These are phyloP conservation scores for Amaranthus palmeri DNA, from an alignment of 148 eudicot species.

Conservation along the genomic window DNA sequence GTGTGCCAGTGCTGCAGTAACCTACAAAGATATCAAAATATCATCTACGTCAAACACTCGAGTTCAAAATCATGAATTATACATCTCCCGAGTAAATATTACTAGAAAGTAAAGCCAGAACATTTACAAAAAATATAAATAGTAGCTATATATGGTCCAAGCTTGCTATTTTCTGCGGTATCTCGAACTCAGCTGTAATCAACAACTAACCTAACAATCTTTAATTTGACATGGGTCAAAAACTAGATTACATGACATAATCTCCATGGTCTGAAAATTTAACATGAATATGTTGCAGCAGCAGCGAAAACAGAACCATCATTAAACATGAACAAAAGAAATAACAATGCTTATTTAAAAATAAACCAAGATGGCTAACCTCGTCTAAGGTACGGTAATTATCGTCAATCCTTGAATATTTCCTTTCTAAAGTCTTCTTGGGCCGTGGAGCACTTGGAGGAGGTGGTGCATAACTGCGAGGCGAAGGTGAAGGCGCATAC, in stretches of 20 bases:
- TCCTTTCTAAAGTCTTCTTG: constrained; percentile 58
- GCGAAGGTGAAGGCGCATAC: constrained; percentile 2
- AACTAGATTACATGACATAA: not conserved
- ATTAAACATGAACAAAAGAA: not conserved
- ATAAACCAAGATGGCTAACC: constrained; percentile 34
- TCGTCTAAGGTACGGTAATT: constrained; percentile 79
- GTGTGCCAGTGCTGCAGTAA: constrained; percentile 81
- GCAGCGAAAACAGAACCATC: not conserved
- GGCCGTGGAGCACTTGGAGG: constrained; percentile 28
- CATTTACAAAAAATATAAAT: not conserved
- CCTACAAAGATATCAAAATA: constrained; percentile 40
- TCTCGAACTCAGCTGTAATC: not conserved
- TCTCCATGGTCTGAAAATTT: not conserved
- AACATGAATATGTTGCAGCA: not conserved
- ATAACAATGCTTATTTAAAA: not conserved
- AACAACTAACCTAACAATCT: not conserved
- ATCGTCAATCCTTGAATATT: constrained; percentile 87
- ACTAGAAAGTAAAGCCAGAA: not conserved
- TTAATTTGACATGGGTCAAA: not conserved
- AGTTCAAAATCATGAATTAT: not conserved
- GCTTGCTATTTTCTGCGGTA: not conserved
- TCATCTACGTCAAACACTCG: not conserved
- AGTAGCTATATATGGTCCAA: not conserved
- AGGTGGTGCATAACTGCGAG: constrained; percentile 19
- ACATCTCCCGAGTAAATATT: not conserved